Evolutionary conservation across 1,139 yeast species (phyloP), one percentile per base, ranked within the genome.

Genomic region (Candida sp.): DNA sequence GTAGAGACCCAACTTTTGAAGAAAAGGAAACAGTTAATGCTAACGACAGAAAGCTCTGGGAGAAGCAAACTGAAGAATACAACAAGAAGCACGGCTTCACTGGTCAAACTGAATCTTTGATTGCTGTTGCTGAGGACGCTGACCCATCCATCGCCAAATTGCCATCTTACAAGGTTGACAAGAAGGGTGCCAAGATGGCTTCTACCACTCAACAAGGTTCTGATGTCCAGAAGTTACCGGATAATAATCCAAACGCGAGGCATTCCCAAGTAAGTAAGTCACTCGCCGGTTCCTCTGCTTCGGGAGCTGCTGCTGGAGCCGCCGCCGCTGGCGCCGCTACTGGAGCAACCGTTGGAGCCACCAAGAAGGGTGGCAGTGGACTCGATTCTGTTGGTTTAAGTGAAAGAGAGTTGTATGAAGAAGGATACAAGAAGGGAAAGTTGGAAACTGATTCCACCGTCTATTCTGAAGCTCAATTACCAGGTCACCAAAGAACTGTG

Each of bases 11-110:
- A n/a, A n/a, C n/a, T n/a, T n/a, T n/a, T n/a, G n/a, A n/a, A n/a
- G n/a, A n/a, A n/a, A n/a, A n/a, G n/a, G n/a, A n/a, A n/a, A n/a
- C n/a, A n/a, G n/a, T n/a, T n/a, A n/a, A n/a, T n/a, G n/a, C n/a
- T n/a, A n/a, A n/a, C n/a, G n/a, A n/a, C n/a, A n/a, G n/a, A n/a
- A n/a, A n/a, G n/a, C n/a, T n/a, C n/a, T n/a, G n/a, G n/a, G n/a
- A n/a, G n/a, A n/a, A n/a, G n/a, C n/a, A n/a, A 17, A 64, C 67
- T 32, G 62, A 57, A 33, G 63, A 62, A 5, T 59, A 67, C 59
- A 70, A 70, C 61, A 68, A 63, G 55, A 57, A 68, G 54, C 69
- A 62, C 44, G 73, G 72, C 5, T 52, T 58, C 49, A 57, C 58
- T 41, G 55, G 63, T 46, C 67, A 63, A 35, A 55, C 63, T 44